A percentile compares a stretch with the other conserved stretches of the same genome.
Evolutionary conservation across 306 rosid genomes (phyloP).

Genomic region (Styphnolobium japonicum): DNA sequence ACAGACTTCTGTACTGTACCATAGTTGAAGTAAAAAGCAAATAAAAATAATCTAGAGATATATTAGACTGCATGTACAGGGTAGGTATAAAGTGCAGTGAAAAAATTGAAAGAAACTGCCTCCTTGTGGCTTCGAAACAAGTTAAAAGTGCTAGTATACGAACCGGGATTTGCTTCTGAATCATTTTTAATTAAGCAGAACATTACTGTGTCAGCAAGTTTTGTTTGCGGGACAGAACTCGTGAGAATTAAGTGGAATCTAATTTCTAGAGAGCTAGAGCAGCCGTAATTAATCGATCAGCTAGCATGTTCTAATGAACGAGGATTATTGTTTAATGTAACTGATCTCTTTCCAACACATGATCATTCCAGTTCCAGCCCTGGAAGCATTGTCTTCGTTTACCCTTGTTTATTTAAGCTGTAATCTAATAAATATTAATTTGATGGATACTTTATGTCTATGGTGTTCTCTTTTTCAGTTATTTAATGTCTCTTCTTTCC

Average conservation of each 20-base stretch:
- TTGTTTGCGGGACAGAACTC: slow-evolving; percentile 23
- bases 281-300: background rate
- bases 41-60: too few relatives aligned
- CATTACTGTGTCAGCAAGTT: slow-evolving; percentile 31
- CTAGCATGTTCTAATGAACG: background rate
- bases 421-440: background rate
- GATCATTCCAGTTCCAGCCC: background rate
- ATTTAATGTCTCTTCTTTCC: background rate
- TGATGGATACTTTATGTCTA: background rate
- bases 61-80: background rate
- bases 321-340: background rate
- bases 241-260: slow-evolving; percentile 24
- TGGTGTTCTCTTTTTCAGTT: background rate
- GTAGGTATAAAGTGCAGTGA: background rate
- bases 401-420: background rate
- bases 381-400: background rate
- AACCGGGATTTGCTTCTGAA: background rate
- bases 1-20: background rate
- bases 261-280: background rate
- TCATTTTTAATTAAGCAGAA: background rate
- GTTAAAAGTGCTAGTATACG: too few relatives aligned
- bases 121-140: background rate
- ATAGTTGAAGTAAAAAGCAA: background rate
- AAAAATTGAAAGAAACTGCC: background rate
- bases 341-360: background rate